Conservation (phyloP, 2,329 filamentous ascomycete genomes). For the Colletotrichum zoysiae region DNA sequence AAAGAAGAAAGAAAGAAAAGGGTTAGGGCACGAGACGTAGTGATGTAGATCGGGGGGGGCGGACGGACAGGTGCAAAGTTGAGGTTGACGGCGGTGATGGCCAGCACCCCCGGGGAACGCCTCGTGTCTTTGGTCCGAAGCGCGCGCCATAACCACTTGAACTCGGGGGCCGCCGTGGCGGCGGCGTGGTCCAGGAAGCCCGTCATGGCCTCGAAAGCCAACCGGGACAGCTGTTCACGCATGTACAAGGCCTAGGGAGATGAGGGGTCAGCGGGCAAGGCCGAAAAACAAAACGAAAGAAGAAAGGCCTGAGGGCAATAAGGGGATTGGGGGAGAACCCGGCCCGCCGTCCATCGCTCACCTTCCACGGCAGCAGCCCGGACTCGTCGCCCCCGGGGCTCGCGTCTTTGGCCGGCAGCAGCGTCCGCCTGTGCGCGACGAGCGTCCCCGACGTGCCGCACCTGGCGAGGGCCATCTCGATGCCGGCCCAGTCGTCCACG, state of each 20-base stretch:
- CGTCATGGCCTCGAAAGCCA: neutral
- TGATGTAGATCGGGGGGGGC: neutral
- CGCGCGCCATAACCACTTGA: neutral
- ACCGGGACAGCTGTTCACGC: neutral
- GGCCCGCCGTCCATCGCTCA: neutral
- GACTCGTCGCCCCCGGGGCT: no score
- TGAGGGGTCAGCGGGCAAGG: neutral
- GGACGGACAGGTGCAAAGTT: neutral
- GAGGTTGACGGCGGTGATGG: neutral
- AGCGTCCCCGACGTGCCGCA: neutral
- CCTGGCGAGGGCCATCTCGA: neutral
- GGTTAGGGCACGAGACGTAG: no score
- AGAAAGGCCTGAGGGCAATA: no score
- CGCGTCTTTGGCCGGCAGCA: neutral
- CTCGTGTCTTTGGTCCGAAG: neutral
- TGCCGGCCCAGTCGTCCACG: constrained; percentile 11
- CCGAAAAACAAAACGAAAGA: no score
- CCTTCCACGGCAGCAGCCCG: neutral
- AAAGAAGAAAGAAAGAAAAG: no score
- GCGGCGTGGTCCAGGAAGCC: constrained; percentile 4
- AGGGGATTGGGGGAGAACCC: neutral
- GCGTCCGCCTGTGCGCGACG: neutral
- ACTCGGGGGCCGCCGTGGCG: neutral
- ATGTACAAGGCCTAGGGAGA: neutral
- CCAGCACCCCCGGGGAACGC: neutral